These are phyloP conservation scores for Gaeumannomyces tritici DNA, from an alignment of 2,329 filamentous ascomycete genomes.

Conservation along the genomic window DNA sequence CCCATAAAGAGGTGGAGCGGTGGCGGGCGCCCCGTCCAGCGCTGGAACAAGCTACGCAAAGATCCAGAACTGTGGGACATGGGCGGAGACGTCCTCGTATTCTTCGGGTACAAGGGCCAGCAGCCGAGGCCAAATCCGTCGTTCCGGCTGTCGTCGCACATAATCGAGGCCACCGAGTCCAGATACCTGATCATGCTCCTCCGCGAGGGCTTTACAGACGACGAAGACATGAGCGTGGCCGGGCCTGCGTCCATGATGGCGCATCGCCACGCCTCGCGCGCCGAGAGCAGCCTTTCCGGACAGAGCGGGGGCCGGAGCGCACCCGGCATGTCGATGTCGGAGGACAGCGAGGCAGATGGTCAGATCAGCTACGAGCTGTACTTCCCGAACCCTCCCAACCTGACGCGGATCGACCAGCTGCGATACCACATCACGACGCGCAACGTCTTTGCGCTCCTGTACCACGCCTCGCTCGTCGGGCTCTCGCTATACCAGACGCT, in stretches of 20 bases:
- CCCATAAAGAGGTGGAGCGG: constrained; percentile 45
- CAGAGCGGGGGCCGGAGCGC: constrained; percentile 12
- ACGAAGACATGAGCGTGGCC: constrained; percentile 26
- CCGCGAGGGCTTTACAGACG: constrained; percentile 41
- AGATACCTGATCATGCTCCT: constrained; percentile 42
- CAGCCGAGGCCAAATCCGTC: constrained; percentile 37
- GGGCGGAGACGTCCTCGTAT: constrained; percentile 50
- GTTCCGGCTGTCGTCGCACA: constrained; percentile 47
- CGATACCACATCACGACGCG: constrained; percentile 56
- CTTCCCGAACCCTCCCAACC: constrained; percentile 45
- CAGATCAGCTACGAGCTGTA: constrained; percentile 54
- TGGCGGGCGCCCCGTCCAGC: constrained; percentile 33
- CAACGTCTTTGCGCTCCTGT: constrained; percentile 59
- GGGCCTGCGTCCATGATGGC: constrained; percentile 28
- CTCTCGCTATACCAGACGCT: constrained; percentile 54
- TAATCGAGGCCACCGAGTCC: constrained; percentile 48
- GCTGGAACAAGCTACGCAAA: constrained; percentile 49
- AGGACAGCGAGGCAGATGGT: constrained; percentile 37
- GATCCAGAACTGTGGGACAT: constrained; percentile 53
- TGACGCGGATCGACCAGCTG: constrained; percentile 36
- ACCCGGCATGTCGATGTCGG: constrained; percentile 35
- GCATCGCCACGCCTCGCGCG: constrained; percentile 15
- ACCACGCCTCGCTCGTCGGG: constrained; percentile 55
- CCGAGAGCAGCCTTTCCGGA: constrained; percentile 8
- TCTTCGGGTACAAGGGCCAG: constrained; percentile 37